Percentiles rank a stretch among this genome's conserved stretches.
Conservation (phyloP, 139 green algal species). For the Tetradesmus obliquus region DNA sequence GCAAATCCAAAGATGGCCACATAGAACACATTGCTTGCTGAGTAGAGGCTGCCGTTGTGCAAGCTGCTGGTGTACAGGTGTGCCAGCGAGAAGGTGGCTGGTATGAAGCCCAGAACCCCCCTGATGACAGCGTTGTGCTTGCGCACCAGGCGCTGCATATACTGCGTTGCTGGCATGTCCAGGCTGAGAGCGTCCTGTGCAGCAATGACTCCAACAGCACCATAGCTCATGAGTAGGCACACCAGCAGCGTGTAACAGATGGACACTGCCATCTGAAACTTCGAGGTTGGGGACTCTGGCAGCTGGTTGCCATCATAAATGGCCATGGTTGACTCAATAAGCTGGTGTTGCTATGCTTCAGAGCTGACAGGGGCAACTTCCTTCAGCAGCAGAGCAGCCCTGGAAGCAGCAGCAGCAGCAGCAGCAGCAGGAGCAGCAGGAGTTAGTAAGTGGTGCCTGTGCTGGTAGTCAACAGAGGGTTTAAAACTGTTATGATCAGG, state of each 20-base stretch:
- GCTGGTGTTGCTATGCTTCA: background rate
- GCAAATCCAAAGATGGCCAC: constrained; percentile 15
- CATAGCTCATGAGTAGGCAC: background rate
- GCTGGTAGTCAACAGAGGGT: too few species aligned
- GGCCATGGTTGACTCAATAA: background rate
- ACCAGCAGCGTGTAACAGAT: constrained; percentile 1
- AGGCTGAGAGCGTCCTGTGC: background rate
- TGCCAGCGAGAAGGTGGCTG: constrained; percentile 7
- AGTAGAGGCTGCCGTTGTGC: constrained; percentile 26
- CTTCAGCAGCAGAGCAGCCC: too few species aligned
- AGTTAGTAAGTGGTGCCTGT: too few species aligned
- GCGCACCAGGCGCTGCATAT: background rate
- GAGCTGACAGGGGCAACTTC: too few species aligned
- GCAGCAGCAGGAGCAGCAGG: too few species aligned
- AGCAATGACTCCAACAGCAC: background rate
- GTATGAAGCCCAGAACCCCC: background rate
- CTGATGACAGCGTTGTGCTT: constrained; percentile 21
- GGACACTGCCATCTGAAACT: constrained; percentile 16
- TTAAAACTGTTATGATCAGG: too few species aligned
- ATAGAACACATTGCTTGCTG: constrained; percentile 18
- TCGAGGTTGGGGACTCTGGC: constrained; percentile 13
- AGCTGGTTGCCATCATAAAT: constrained; percentile 40
- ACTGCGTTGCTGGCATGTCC: background rate
- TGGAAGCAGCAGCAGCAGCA: too few species aligned
- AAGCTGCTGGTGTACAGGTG: constrained; percentile 33